Percentiles rank a stretch among this genome's conserved stretches.
Evolutionary conservation across 1,284 basidiomycete species (phyloP).

Genomic region (Boletus albobrunnescens): DNA sequence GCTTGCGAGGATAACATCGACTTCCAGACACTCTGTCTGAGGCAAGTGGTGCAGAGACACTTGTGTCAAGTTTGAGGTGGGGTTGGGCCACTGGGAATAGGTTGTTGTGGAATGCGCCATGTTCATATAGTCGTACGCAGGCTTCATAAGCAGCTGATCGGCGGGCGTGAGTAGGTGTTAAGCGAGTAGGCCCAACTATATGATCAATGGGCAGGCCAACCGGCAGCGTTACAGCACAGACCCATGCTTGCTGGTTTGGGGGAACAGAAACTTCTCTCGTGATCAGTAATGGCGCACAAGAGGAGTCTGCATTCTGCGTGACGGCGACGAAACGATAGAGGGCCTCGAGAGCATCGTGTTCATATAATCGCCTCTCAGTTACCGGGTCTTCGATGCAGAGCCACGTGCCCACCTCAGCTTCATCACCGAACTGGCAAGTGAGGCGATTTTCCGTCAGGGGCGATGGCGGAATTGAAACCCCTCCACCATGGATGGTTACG

Average conservation of each 20-base stretch:
- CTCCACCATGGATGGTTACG: conserved; percentile 36
- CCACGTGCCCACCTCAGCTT: conserved; percentile 37
- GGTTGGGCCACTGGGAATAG: conserved; percentile 41
- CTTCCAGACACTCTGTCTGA: conserved; percentile 40
- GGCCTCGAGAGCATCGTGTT: conserved; percentile 50
- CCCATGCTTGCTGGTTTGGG: conserved; percentile 27
- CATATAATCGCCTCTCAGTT: conserved; percentile 53
- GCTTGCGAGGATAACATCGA: conserved; percentile 51
- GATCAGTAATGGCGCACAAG: conserved; percentile 42
- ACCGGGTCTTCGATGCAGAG: conserved; percentile 45
- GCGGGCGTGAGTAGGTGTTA: conserved; percentile 50
- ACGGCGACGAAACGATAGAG: conserved; percentile 48
- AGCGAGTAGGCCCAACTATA: conserved; percentile 43
- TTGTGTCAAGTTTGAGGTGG: conserved; percentile 3
- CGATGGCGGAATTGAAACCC: conserved; percentile 45
- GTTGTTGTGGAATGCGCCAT: conserved; percentile 48
- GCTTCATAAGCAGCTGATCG: conserved; percentile 53
- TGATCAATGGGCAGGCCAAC: conserved; percentile 38
- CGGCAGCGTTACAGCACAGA: conserved; percentile 51
- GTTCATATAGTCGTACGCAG: conserved; percentile 48
- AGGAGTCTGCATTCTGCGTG: conserved; percentile 11
- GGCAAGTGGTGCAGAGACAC: conserved; percentile 14
- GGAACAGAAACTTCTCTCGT: conserved; percentile 13
- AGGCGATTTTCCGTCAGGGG: conserved; percentile 40
- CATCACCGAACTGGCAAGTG: conserved; percentile 46